phyloP scores from a whole-genome alignment of 23 red algal genomes.

The Pyropia yezoensis region DNA sequence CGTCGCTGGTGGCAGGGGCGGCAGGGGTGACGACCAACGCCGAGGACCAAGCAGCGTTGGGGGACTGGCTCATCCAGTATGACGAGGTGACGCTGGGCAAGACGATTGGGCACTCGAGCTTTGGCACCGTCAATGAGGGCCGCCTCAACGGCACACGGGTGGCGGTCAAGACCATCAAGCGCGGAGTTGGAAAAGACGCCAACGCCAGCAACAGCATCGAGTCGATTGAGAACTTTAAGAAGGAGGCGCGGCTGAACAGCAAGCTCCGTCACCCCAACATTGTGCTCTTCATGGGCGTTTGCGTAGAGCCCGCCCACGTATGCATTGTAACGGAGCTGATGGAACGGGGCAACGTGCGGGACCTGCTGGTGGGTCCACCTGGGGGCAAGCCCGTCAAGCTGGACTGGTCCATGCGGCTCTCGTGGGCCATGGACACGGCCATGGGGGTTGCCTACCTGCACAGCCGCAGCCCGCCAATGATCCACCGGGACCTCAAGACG shows the following conservation, averaged over 20 bases:
- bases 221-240: conserved; percentile 33
- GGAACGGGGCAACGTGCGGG: conserved; percentile 55
- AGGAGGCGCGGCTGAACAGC: conserved; percentile 66
- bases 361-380: conserved; percentile 39
- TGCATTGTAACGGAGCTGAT: conserved; percentile 81
- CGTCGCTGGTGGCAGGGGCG: too few relatives aligned
- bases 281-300: conserved; percentile 73
- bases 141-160: conserved; percentile 70
- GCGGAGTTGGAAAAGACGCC: not conserved
- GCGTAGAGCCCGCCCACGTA: conserved; percentile 19
- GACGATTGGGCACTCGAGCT: conserved; percentile 62
- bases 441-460: conserved; percentile 87
- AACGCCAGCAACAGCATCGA: conserved; percentile 3
- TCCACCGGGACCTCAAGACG: conserved; percentile 82
- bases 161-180: conserved; percentile 73
- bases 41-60: too few relatives aligned
- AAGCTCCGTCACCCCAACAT: conserved; percentile 83
- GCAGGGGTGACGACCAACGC: too few relatives aligned
- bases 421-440: conserved; percentile 64
- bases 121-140: conserved; percentile 67
- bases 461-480: conserved; percentile 71
- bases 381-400: conserved; percentile 24
- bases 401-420: conserved; percentile 41
- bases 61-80: conserved; percentile 51
- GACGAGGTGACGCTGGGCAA: conserved; percentile 35